Evolutionary conservation across 768 basidiomycete species (phyloP).

Genomic region (Melanogaster broomeanus): DNA sequence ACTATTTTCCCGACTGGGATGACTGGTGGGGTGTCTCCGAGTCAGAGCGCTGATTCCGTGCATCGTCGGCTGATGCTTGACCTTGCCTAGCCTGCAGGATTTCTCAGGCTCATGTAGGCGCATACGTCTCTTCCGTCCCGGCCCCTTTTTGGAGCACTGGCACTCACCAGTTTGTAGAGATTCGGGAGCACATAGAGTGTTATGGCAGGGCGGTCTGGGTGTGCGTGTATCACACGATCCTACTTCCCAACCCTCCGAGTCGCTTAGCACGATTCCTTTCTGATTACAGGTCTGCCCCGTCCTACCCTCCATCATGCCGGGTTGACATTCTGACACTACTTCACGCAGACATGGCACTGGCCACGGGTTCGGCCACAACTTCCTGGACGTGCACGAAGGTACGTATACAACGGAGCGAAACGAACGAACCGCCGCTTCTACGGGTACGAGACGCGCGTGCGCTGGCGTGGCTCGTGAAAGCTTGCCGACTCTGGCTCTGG

Average conservation of each 20-base stretch:
- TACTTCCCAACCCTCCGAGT: not conserved
- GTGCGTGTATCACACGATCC: conserved; percentile 18
- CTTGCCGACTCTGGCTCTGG: conserved; percentile 12
- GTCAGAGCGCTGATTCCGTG: not conserved
- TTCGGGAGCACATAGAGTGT: conserved; percentile 70
- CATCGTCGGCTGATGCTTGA: not conserved
- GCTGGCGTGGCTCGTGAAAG: conserved; percentile 22
- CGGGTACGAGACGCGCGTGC: conserved; percentile 31
- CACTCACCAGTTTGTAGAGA: conserved; percentile 50
- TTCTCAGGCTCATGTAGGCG: conserved; percentile 54
- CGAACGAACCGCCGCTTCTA: conserved; percentile 48
- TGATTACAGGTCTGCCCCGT: conserved; percentile 61
- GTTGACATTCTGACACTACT: conserved; percentile 6
- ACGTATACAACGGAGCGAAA: not conserved
- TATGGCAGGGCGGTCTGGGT: conserved; percentile 92
- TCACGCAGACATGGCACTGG: conserved; percentile 80
- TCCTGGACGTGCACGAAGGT: conserved; percentile 91
- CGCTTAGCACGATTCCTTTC: not conserved
- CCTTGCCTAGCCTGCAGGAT: conserved; percentile 41
- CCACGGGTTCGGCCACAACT: conserved; percentile 94
- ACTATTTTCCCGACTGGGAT: conserved; percentile 83
- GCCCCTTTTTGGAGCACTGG: not conserved
- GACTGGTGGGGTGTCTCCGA: conserved; percentile 55
- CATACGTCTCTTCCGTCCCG: not conserved
- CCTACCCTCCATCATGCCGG: not conserved